A percentile compares a stretch with the other conserved stretches of the same genome.
Evolutionary conservation across 2,329 filamentous ascomycete species (phyloP).

Genomic region (Diaporthe sp.): DNA sequence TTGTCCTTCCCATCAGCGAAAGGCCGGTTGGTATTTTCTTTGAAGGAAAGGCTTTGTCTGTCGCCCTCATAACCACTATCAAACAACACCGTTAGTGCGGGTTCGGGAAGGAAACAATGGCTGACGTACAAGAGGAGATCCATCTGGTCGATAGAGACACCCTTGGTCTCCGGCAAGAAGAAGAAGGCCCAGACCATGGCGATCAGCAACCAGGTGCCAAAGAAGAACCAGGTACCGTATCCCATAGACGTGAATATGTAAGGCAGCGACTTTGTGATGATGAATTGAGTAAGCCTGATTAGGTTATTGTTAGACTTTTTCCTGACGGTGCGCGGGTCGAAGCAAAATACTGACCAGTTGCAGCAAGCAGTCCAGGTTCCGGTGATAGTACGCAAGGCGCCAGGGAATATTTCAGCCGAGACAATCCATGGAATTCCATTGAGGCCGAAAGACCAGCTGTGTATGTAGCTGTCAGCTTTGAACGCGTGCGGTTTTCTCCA

Average conservation of each 20-base stretch:
- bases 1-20: constrained; percentile 4
- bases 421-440: constrained; percentile 63
- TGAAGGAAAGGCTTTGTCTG: background rate
- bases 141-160: constrained; percentile 66
- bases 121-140: constrained; percentile 51
- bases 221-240: constrained; percentile 71
- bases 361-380: constrained; percentile 57
- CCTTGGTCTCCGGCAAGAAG: constrained; percentile 69
- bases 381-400: constrained; percentile 57
- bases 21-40: background rate
- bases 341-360: constrained; percentile 50
- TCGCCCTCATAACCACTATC: constrained; percentile 15
- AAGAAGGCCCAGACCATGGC: constrained; percentile 64
- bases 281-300: constrained; percentile 55
- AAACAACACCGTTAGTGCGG: background rate
- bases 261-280: constrained; percentile 59
- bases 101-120: background rate
- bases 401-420: constrained; percentile 61
- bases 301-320: background rate
- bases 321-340: too few relatives aligned
- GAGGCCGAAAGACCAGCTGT: constrained; percentile 57
- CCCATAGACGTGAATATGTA: constrained; percentile 60
- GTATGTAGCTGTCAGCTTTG: background rate
- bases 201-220: constrained; percentile 64
- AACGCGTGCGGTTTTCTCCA: background rate